Evolutionary conservation across 768 basidiomycete genomes (phyloP).

Genomic region (Boletus rubropictus): DNA sequence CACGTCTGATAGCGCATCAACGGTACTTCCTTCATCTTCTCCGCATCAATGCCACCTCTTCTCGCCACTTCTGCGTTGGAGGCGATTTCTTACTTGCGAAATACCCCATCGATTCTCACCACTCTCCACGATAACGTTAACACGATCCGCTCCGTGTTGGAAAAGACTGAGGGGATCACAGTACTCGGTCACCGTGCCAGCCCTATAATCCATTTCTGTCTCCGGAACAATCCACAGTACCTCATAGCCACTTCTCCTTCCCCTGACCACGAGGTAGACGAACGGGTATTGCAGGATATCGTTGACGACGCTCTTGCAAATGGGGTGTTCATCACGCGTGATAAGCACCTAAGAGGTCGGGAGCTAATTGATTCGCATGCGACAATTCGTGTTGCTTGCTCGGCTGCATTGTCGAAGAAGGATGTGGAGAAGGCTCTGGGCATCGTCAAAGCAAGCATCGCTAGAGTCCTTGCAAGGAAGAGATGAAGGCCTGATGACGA

Average conservation of each 20-base stretch:
- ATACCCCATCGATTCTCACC: conserved; percentile 68
- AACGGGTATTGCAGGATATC: conserved; percentile 80
- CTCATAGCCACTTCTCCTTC: conserved; percentile 20
- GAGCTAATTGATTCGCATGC: conserved; percentile 79
- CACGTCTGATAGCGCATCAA: conserved; percentile 74
- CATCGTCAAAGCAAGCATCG: conserved; percentile 66
- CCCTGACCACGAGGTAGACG: conserved; percentile 62
- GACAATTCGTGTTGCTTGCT: conserved; percentile 79
- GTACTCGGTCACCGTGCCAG: conserved; percentile 84
- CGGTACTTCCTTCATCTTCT: conserved; percentile 91
- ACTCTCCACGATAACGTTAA: conserved; percentile 78
- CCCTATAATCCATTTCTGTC: conserved; percentile 80
- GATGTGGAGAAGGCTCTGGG: conserved; percentile 86
- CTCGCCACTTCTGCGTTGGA: conserved; percentile 85
- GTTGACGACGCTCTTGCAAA: conserved; percentile 81
- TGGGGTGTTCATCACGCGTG: conserved; percentile 81
- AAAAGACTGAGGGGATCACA: conserved; percentile 72
- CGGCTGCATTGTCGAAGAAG: conserved; percentile 75
- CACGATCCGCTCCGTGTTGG: conserved; percentile 72
- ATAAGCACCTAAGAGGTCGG: conserved; percentile 76
- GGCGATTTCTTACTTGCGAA: conserved; percentile 73
- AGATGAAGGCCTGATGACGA: conserved; percentile 27
- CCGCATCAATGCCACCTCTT: conserved; percentile 87
- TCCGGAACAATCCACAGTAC: conserved; percentile 36
- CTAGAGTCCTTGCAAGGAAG: conserved; percentile 65